These are phyloP conservation scores for Penicillium psychrosexuale DNA, from an alignment of 2,329 filamentous ascomycete species.

Conservation along the genomic window DNA sequence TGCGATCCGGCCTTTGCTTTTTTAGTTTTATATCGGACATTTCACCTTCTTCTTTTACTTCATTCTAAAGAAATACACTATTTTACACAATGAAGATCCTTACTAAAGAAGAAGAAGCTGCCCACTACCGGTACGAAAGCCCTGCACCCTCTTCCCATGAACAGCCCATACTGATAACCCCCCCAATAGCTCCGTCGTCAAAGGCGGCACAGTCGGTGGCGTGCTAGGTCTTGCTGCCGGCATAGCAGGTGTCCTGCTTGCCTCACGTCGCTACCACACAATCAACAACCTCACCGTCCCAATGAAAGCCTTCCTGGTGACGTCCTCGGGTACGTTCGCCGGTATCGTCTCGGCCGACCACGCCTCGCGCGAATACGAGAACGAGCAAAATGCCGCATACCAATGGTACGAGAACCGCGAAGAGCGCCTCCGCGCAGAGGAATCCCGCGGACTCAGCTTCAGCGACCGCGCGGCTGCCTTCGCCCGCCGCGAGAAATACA, in stretches of 20 bases:
- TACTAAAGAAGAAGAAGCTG: constrained; percentile 86
- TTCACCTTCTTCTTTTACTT: not conserved
- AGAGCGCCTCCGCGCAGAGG: constrained; percentile 54
- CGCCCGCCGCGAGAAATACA: constrained; percentile 78
- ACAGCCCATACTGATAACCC: constrained; percentile 15
- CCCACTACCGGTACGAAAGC: constrained; percentile 67
- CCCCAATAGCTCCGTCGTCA: constrained; percentile 62
- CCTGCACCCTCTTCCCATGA: not conserved
- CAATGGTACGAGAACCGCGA: constrained; percentile 64
- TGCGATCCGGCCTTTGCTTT: constrained; percentile 24
- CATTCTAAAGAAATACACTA: not conserved
- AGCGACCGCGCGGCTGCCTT: constrained; percentile 66
- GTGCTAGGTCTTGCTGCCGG: constrained; percentile 65
- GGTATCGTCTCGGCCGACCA: constrained; percentile 85
- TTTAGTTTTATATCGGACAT: constrained; percentile 8
- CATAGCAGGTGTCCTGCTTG: constrained; percentile 63
- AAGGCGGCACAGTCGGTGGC: constrained; percentile 74
- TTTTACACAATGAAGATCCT: constrained; percentile 80
- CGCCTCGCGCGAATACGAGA: constrained; percentile 69
- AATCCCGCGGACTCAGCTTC: constrained; percentile 55
- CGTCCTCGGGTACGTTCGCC: constrained; percentile 75
- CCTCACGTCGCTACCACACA: constrained; percentile 67
- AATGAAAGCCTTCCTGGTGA: constrained; percentile 85
- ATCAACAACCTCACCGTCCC: constrained; percentile 82
- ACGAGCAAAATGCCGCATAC: constrained; percentile 63